A percentile compares a stretch with the other conserved stretches of the same genome.
Evolutionary conservation across 495 filamentous ascomycete genomes (phyloP).

Genomic region (Pyrenopolyporus hunteri): DNA sequence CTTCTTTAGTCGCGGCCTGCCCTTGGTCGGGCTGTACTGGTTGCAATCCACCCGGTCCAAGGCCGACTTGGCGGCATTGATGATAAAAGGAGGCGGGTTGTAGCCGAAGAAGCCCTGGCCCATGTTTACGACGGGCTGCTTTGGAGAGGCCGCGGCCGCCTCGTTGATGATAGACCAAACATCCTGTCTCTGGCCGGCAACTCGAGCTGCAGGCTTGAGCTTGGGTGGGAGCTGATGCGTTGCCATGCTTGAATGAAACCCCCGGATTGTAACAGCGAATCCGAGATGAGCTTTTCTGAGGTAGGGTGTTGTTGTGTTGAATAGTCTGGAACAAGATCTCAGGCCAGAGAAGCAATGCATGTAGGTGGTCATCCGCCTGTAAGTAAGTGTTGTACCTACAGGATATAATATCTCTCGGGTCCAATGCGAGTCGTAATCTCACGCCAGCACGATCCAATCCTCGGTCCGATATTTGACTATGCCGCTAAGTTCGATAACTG

Average conservation of each 20-base stretch:
- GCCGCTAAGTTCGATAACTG: no score
- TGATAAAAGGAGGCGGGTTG: slow-evolving; percentile 90
- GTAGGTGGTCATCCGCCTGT: not conserved
- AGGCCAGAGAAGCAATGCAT: slow-evolving; percentile 27
- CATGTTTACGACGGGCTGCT: slow-evolving; percentile 93
- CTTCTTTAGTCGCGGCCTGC: slow-evolving; percentile 86
- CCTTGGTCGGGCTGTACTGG: slow-evolving; percentile 96
- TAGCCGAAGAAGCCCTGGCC: slow-evolving; percentile 98
- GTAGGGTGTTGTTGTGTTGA: slow-evolving; percentile 2
- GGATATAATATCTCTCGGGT: slow-evolving; percentile 17
- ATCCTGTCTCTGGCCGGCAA: slow-evolving; percentile 85
- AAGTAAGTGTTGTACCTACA: not conserved
- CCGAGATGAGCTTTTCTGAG: not conserved
- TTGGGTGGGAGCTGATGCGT: slow-evolving; percentile 42
- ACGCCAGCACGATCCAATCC: not conserved
- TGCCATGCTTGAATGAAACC: slow-evolving; percentile 41
- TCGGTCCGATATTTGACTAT: not conserved
- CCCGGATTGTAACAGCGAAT: slow-evolving; percentile 9
- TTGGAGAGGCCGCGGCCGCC: slow-evolving; percentile 78
- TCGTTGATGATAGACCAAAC: slow-evolving; percentile 99
- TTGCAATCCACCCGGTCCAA: slow-evolving; percentile 96
- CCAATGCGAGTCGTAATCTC: no score
- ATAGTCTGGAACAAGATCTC: slow-evolving; percentile 12
- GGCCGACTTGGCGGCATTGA: slow-evolving; percentile 87
- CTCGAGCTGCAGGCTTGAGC: slow-evolving; percentile 74